Conservation (phyloP, 257 asterid species). For the Anisodus tanguticus region DNA sequence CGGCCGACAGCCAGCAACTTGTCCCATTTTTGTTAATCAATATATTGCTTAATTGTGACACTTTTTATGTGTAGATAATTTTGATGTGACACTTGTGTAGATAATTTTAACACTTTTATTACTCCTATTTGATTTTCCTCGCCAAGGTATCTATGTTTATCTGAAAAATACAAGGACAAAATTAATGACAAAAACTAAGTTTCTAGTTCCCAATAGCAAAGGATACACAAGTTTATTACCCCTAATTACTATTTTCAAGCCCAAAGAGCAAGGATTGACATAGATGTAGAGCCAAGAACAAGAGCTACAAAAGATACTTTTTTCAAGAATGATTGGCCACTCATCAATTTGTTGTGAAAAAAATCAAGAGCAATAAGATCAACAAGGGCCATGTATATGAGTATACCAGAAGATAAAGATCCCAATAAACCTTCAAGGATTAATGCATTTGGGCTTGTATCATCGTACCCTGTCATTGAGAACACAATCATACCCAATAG, state of each 20-base stretch:
- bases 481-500: slow-evolving; percentile 47
- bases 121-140: no score
- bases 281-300: slow-evolving; percentile 48
- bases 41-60: neutral
- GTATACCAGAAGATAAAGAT: slow-evolving; percentile 49
- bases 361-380: slow-evolving; percentile 55
- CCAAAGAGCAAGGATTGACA: slow-evolving; percentile 56
- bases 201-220: neutral
- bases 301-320: slow-evolving; percentile 49
- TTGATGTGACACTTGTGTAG: no score
- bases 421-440: slow-evolving; percentile 51
- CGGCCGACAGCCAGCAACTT: no score
- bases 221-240: neutral
- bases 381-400: slow-evolving; percentile 52
- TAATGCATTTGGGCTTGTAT: slow-evolving; percentile 47
- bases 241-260: slow-evolving; percentile 35
- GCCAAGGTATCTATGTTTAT: neutral
- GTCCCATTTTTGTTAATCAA: no score
- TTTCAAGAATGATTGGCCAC: slow-evolving; percentile 40
- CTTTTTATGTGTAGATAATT: no score
- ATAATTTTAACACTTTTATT: no score
- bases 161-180: neutral
- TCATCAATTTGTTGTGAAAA: slow-evolving; percentile 53
- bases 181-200: neutral
- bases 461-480: slow-evolving; percentile 46